phyloP scores from a whole-genome alignment of 805 yeast species.

The Wickerhamiella allomyrinae region DNA sequence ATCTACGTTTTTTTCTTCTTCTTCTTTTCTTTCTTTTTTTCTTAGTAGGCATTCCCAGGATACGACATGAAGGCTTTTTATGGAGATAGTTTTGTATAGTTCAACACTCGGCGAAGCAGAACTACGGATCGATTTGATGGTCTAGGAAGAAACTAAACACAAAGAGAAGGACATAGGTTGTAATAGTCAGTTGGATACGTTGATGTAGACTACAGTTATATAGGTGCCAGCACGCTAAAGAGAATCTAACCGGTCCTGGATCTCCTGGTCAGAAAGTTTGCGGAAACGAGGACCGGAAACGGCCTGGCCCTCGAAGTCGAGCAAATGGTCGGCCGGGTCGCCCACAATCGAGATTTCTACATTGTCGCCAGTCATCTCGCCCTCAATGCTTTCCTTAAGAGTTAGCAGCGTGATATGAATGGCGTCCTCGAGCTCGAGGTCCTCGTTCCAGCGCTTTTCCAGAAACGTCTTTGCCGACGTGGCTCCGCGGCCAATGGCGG shows the following conservation, averaged over 20 bases:
- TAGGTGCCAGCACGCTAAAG: too few relatives aligned
- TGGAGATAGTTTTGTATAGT: too few relatives aligned
- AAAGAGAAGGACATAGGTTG: too few relatives aligned
- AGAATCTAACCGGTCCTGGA: conserved; percentile 89
- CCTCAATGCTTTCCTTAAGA: conserved; percentile 91
- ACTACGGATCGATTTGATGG: too few relatives aligned
- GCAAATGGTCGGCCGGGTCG: conserved; percentile 59
- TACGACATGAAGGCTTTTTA: too few relatives aligned
- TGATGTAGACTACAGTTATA: too few relatives aligned
- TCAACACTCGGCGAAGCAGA: too few relatives aligned
- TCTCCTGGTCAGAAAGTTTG: conserved; percentile 75
- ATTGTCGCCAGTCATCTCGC: conserved; percentile 93
- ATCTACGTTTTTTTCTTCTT: too few relatives aligned
- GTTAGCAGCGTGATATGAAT: conserved; percentile 91
- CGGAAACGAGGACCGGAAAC: conserved; percentile 83
- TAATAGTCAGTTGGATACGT: too few relatives aligned
- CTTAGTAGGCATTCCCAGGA: too few relatives aligned
- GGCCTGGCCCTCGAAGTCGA: conserved; percentile 76
- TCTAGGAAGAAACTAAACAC: too few relatives aligned
- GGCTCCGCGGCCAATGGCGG: conserved; percentile 95
- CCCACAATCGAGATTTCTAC: conserved; percentile 86
- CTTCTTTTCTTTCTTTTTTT: too few relatives aligned
- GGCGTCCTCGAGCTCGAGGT: conserved; percentile 93
- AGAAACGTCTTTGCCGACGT: conserved; percentile 92
- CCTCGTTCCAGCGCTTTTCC: conserved; percentile 97